Base-by-base conservation (phyloP, 352 stramenopile genomes). In the Pythium aristosporum region DNA sequence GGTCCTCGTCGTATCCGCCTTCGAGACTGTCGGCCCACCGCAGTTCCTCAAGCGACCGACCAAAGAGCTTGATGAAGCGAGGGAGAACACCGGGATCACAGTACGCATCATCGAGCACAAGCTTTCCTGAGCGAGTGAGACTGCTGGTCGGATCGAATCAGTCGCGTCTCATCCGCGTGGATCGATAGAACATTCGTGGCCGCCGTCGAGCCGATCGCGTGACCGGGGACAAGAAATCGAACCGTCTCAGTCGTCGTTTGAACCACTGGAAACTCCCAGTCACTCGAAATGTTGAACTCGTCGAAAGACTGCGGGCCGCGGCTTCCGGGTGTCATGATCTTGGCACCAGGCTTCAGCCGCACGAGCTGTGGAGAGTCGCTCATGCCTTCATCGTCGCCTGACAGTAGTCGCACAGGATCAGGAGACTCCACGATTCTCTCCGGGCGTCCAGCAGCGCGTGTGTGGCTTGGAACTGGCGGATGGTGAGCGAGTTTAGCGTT, bases 11-110 rank as follows among this genome's bases (percentile, higher is more conserved):
- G 6, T 41, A 43, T 16, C 28, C 42, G 55, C 20, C 41, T 20
- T 44, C 55, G 12, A 61, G 36, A n/a, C 28, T 44, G 55, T 61
- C 42, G 11, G 55, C 42, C 41, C 41, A 61, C 10, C 55, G 55
- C 15, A 61, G 13, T 23, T 61, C 55, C 8, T 52, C 28, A 2
- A 61, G 41, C 6, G 41, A 61, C 23, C 25, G 42, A 20, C 55
- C 55, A 52, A 61, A 53, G 15, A 61, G 30, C 12, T 25, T 3
- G 2, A 61, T 16, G 21, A 61, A 46, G 0, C 55, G 41, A 20
- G 55, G 28, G 15, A 61, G 28, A 15, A 44, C 44, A 18, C 55
- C 42, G 25, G 10, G 41, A 12, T 61, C 55, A n/a, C 44, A 61
- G 55, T 61, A 61, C 28, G 41, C 55, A 15, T 53, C 55, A 9